Evolutionary conservation across 306 rosid genomes (phyloP).

Genomic region (Inga oerstediana): DNA sequence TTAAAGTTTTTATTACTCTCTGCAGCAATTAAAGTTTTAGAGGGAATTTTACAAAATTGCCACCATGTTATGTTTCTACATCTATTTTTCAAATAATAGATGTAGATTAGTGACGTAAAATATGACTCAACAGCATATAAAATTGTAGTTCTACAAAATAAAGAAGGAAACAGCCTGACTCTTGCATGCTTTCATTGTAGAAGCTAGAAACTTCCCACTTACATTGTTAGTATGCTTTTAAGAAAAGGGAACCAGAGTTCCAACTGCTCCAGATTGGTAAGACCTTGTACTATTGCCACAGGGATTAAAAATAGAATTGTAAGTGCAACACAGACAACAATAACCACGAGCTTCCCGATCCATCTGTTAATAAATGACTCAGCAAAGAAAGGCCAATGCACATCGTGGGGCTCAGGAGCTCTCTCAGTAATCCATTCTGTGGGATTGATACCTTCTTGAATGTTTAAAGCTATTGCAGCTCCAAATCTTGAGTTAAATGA

Average conservation of each 20-base stretch:
- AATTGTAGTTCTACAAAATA: too few species aligned
- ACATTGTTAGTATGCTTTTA: conserved; percentile 59
- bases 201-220: conserved; percentile 44
- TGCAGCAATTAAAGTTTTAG: too few species aligned
- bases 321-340: conserved; percentile 52
- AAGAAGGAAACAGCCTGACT: too few species aligned
- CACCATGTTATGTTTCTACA: too few species aligned
- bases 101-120: too few species aligned
- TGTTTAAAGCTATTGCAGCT: conserved; percentile 67
- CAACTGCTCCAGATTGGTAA: conserved; percentile 69
- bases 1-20: too few species aligned
- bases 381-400: conserved; percentile 82
- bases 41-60: too few species aligned
- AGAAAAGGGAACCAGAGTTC: conserved; percentile 74
- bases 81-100: too few species aligned
- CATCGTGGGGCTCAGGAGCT: conserved; percentile 87
- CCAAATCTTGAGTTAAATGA: conserved; percentile 86
- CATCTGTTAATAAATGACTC: conserved; percentile 67
- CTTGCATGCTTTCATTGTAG: conserved; percentile 1
- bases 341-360: conserved; percentile 63
- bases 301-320: conserved; percentile 76
- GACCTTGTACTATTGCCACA: conserved; percentile 79
- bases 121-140: too few species aligned
- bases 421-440: conserved; percentile 81
- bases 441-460: conserved; percentile 79